Base-by-base conservation (phyloP, 805 yeast species). In the Candida tallmaniae region DNA sequence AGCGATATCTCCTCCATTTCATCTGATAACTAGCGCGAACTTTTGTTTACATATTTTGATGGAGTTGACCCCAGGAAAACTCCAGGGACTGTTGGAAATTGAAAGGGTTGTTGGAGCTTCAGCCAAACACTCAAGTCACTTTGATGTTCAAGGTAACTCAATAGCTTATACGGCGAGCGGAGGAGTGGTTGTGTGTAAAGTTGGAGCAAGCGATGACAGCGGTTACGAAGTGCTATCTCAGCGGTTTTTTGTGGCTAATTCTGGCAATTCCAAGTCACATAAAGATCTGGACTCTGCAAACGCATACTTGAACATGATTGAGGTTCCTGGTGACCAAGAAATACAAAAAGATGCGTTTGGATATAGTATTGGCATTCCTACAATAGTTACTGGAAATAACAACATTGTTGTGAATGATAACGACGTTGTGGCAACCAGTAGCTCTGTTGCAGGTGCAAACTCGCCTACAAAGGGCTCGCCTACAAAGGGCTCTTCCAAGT, bases 111-210 rank as follows among this genome's bases (percentile, higher is more conserved):
- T 59, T 21, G 82, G 80, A 1, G 65, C 75, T 0, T 71, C 80
- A 1, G 69, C 78, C 2, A 62, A 50, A 29, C 45, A 56, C 2
- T 50, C 64, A 6, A 56, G 66, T 18, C 70, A 70, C 25, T 57
- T 74, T 36, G 53, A 61, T 9, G 57, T 67, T 2, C 61, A 61
- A 15, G 64, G 52, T 11, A 56, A 68, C 38, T 35, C 60, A 3
- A 48, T 76, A 15, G 81, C 78, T 0, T 76, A 76, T 45, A 64
- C 70, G 3, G 80, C 80, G 9, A 71, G 79, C 39, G 79, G 79
- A 15, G 81, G 81, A 4, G 80, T 76, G 4, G 78, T 76, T 9
- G 77, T 75, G 1, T 56, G 72, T 29, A 47, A 56, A 13, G 36
- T 69, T 2, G 47, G 46, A 18, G 22, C 15, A 15, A 44, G 53